Conservation (phyloP, 192 early-diverging fungal species). For the Phlyctochytrium arcticum region DNA sequence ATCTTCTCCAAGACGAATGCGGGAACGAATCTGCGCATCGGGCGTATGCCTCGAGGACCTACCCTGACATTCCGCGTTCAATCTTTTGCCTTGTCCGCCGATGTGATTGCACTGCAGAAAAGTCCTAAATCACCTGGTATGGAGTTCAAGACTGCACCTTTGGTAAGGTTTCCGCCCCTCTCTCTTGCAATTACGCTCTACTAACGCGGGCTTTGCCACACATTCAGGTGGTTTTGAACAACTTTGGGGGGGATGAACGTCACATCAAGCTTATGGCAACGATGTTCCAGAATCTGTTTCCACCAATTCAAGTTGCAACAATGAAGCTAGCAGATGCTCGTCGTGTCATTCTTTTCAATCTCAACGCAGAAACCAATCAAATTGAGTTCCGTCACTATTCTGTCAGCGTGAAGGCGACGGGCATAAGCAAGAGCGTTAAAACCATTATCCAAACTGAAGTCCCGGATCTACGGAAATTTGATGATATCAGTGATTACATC, state of each 20-base stretch:
- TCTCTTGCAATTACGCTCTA: constrained; percentile 25
- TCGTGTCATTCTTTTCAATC: constrained; percentile 89
- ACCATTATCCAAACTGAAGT: constrained; percentile 70
- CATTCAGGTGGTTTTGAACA: constrained; percentile 68
- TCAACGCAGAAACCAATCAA: constrained; percentile 72
- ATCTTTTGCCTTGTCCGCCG: constrained; percentile 76
- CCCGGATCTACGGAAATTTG: constrained; percentile 72
- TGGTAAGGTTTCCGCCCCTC: constrained; percentile 56
- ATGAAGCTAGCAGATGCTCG: constrained; percentile 88
- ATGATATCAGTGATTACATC: constrained; percentile 93
- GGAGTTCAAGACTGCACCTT: constrained; percentile 74
- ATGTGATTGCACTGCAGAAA: constrained; percentile 76
- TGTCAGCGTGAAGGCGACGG: constrained; percentile 82
- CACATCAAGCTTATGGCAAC: constrained; percentile 89
- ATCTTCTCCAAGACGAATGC: constrained; percentile 81
- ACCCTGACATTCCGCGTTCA: constrained; percentile 83
- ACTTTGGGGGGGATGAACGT: constrained; percentile 65
- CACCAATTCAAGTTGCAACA: constrained; percentile 88
- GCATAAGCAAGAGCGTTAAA: constrained; percentile 88
- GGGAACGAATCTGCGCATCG: constrained; percentile 73
- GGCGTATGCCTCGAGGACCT: constrained; percentile 85
- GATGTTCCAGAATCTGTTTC: constrained; percentile 96
- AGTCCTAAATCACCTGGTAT: constrained; percentile 70
- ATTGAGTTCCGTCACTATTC: constrained; percentile 95
- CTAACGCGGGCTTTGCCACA: not conserved